Evolutionary conservation across 2,329 filamentous ascomycete species (phyloP), one percentile per base, ranked within the genome.

Genomic region (Hymenoscyphus salicellus): DNA sequence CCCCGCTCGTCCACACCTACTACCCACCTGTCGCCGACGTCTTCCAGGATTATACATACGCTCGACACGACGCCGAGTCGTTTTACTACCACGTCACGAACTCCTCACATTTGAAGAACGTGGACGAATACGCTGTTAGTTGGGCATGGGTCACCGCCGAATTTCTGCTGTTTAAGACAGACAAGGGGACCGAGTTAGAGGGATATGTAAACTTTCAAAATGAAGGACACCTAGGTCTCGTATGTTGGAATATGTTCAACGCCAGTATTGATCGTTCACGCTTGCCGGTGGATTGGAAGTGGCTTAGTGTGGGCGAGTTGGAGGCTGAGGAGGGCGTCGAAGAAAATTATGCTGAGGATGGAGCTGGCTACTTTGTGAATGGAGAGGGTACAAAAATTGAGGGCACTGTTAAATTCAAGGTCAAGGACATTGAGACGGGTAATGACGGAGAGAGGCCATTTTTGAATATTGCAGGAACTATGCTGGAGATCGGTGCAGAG

Each of bases 161-260:
- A 26, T 90, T 97, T 67, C 82, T 96, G 55, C 80, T 98, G 20
- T 96, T 97, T 75, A 85, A 89, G 36, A 94, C 95, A 0, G 81
- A 83, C 61, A 85, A 86, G 56, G 91, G 91, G 41, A 86, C 88
- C 8, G 87, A 84, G 77, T 84, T 98, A 74, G 89, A 93, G 70
- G 95, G 92, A 11, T 88, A 84, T 70, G 85, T 97, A 63, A 95
- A 94, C 72, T 82, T 97, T 33, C 92, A 96, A 75, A 94, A 90
- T 58, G 91, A 95, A 71, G 92, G 92, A 6, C 92, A 97, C 74
- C 83, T 99, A 6, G 93, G 94, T 23, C 85, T 97, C 2, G 87
- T 96, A 11, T 95, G 92, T 76, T 93, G 92, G 79, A 94, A 94
- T 76, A 86, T 92, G 69, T 98, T 98, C 82, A 96, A 95, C 71